Evolutionary conservation across 768 basidiomycete genomes (phyloP).

Genomic region (Tricholoma furcatifolium): DNA sequence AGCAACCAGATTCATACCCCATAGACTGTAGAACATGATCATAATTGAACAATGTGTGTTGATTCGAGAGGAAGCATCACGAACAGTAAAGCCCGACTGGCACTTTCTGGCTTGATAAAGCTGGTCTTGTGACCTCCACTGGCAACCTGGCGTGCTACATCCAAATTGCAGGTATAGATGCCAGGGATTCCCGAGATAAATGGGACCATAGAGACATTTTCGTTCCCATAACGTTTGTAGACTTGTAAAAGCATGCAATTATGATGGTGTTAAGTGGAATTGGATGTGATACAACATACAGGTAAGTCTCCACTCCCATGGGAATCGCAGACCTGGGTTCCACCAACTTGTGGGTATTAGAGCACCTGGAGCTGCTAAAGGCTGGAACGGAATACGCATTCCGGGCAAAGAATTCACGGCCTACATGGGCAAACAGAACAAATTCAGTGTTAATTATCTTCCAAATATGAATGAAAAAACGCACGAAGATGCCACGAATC

Average conservation of each 20-base stretch:
- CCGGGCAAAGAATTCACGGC: conserved; percentile 36
- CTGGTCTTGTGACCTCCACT: conserved; percentile 36
- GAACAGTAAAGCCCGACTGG: conserved; percentile 31
- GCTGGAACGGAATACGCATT: conserved; percentile 39
- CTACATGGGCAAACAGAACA: conserved; percentile 18
- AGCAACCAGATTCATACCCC: conserved; percentile 47
- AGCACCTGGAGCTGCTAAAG: conserved; percentile 35
- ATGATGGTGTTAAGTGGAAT: neutral
- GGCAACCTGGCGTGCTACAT: conserved; percentile 44
- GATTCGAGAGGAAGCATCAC: conserved; percentile 9
- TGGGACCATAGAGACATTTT: conserved; percentile 40
- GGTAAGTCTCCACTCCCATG: conserved; percentile 35
- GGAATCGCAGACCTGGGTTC: conserved; percentile 36
- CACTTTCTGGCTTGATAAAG: conserved; percentile 38
- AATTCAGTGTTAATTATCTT: neutral
- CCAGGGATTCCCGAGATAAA: conserved; percentile 34
- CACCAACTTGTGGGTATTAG: conserved; percentile 40
- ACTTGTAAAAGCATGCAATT: conserved; percentile 21
- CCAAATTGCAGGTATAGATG: conserved; percentile 44
- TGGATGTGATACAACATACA: conserved; percentile 23
- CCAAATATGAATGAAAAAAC: conserved; percentile 1
- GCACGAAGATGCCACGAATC: conserved; percentile 29
- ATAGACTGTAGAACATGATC: conserved; percentile 31
- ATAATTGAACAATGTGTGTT: neutral
- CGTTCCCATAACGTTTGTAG: conserved; percentile 33